Evolutionary conservation across 1,284 basidiomycete genomes (phyloP).

Genomic region (Cutaneotrichosporon sp.): DNA sequence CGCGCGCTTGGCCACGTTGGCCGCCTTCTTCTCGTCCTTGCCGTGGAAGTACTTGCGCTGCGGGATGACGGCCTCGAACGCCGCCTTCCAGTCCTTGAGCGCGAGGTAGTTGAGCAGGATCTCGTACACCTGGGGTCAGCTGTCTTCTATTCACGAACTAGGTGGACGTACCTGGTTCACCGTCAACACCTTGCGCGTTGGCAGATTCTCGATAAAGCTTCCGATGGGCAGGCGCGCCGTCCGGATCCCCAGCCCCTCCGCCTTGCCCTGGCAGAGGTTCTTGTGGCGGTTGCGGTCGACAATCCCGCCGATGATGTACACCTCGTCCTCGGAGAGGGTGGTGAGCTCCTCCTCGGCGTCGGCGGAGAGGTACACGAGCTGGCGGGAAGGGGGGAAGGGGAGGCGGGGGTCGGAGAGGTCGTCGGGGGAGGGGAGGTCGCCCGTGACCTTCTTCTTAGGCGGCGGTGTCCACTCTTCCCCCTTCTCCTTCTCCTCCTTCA

Average conservation of each 20-base stretch:
- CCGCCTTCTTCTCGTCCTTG: conserved; percentile 24
- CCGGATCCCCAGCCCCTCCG: conserved; percentile 69
- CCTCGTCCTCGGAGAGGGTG: conserved; percentile 77
- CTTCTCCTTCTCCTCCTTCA: conserved; percentile 13
- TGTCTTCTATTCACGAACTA: no score
- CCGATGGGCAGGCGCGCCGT: conserved; percentile 92
- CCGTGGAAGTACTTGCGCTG: conserved; percentile 70
- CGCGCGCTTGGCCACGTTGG: conserved; percentile 18
- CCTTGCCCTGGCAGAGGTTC: conserved; percentile 89
- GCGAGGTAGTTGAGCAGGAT: conserved; percentile 90
- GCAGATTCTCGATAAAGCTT: conserved; percentile 75
- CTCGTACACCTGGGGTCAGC: conserved; percentile 66
- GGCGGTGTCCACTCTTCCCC: neutral
- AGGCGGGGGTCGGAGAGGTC: conserved; percentile 27
- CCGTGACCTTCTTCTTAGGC: neutral
- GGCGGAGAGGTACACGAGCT: conserved; percentile 89
- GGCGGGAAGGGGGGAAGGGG: conserved; percentile 53
- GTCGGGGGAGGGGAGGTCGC: neutral
- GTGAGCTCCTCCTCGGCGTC: conserved; percentile 84
- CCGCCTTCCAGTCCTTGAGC: conserved; percentile 75
- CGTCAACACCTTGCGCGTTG: conserved; percentile 91
- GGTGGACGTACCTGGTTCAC: conserved; percentile 74
- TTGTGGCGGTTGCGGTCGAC: conserved; percentile 97
- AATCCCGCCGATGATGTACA: conserved; percentile 95
- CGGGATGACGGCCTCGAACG: conserved; percentile 82